Base-by-base conservation (phyloP, 257 asterid genomes). In the Scutellaria barbata region DNA sequence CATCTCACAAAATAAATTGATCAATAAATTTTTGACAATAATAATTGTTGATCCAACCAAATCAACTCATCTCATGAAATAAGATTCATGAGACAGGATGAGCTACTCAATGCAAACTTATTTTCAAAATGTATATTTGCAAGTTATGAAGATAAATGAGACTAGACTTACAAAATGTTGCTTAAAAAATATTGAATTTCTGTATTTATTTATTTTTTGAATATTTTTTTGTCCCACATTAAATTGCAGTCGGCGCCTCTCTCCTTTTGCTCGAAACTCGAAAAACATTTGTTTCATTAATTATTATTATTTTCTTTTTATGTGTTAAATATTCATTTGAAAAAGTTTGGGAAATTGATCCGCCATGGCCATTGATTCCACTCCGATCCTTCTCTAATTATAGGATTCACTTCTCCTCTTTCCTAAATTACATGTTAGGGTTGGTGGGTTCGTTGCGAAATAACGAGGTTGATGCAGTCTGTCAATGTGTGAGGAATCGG, bases 401-500 rank as follows among this genome's bases (percentile, higher is more conserved):
- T 45, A 74, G 76, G 56, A 57, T 77, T 48, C 46, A 7, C 16
- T 10, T 61, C 66, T 45, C 61, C 53, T 18, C 17, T 54, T 39
- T 20, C 62, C 71, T 40, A 4, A 11, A 14, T 18, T 66, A 12
- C 33, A 66, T 39, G 8, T 56, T 30, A 30, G 35, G 57, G 35
- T 35, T 25, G 72, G 42, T 71, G 60, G 66, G 66, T 45, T 57
- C 66, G 41, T 48, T 43, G 57, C 39, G 45, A 37, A 18, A 20
- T 22, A 1, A 22, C 25, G 25, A 22, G 25, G 59, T 13, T 50
- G 4, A 16, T 37, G 11, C 25, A 53, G 13, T 37, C 56, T 45
- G 9, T 75, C 69, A 68, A 80, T 68, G 79, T 57, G 55, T 59
- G 64, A 72, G 68, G 25, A 57, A 64, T 69, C 83, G 85, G 75